Evolutionary conservation across 2,329 filamentous ascomycete genomes (phyloP).

Genomic region (Venturia carpophila): DNA sequence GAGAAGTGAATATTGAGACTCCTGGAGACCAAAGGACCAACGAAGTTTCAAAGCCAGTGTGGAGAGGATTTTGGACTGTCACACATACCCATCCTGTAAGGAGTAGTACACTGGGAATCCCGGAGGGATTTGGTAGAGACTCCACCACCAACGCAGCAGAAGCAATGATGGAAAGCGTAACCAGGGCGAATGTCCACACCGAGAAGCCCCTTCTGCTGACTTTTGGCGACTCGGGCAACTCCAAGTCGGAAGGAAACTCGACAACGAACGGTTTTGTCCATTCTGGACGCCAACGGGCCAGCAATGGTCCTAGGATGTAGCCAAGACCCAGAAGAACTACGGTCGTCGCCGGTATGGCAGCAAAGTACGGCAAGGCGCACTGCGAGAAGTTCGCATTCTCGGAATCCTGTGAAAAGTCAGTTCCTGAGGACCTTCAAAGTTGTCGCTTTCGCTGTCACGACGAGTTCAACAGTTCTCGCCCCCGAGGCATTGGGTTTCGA

Average conservation of each 20-base stretch:
- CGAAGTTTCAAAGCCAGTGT: too few species aligned
- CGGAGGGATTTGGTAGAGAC: constrained; percentile 24
- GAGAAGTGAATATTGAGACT: too few species aligned
- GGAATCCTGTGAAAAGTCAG: constrained; percentile 27
- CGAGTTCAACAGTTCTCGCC: too few species aligned
- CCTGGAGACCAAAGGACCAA: too few species aligned
- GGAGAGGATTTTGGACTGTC: not conserved
- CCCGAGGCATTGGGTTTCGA: too few species aligned
- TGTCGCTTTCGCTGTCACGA: too few species aligned
- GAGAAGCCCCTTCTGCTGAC: constrained; percentile 26
- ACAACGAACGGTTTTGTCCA: constrained; percentile 48
- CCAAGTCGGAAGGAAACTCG: constrained; percentile 30
- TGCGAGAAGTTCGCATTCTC: constrained; percentile 30
- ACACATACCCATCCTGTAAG: constrained; percentile 11
- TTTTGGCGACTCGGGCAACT: constrained; percentile 21
- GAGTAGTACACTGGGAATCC: constrained; percentile 17
- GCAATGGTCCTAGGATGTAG: constrained; percentile 26
- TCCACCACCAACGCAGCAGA: constrained; percentile 25
- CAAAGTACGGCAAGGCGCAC: constrained; percentile 31
- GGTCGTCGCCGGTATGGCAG: constrained; percentile 26
- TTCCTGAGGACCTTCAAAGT: not conserved
- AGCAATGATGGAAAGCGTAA: constrained; percentile 27
- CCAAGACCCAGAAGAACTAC: constrained; percentile 25
- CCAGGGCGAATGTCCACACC: constrained; percentile 25
- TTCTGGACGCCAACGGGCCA: constrained; percentile 32